A percentile compares a stretch with the other conserved stretches of the same genome.
These are phyloP conservation scores for Xanthoconium separans DNA, from an alignment of 1,284 basidiomycete genomes.

Conservation along the genomic window DNA sequence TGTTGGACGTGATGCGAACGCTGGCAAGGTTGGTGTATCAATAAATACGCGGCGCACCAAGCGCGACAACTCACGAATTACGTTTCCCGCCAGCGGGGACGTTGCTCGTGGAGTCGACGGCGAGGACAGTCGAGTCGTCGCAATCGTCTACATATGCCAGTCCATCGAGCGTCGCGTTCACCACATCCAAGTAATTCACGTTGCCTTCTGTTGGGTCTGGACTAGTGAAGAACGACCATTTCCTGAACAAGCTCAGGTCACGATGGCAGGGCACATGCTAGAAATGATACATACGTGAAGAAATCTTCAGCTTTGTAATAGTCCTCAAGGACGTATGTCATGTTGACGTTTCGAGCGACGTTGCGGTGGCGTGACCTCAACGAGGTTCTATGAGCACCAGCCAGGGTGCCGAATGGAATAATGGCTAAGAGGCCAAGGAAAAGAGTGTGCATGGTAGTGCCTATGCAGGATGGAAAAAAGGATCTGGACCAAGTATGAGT, in stretches of 20 bases:
- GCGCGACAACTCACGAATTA: constrained; percentile 52
- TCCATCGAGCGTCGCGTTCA: constrained; percentile 45
- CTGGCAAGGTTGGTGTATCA: constrained; percentile 34
- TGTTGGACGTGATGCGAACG: constrained; percentile 70
- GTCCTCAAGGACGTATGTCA: constrained; percentile 23
- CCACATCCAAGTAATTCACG: constrained; percentile 53
- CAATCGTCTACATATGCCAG: constrained; percentile 57
- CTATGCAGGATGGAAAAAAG: constrained; percentile 12
- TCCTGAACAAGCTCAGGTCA: constrained; percentile 33
- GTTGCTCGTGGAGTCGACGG: constrained; percentile 57
- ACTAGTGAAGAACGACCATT: constrained; percentile 62
- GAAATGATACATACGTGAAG: constrained; percentile 22
- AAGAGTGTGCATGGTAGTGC: constrained; percentile 28
- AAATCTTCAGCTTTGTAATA: constrained; percentile 33
- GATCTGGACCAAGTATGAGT: background rate
- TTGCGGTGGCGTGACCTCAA: constrained; percentile 26
- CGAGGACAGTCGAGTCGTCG: constrained; percentile 54
- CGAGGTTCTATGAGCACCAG: constrained; percentile 25
- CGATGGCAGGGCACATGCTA: background rate
- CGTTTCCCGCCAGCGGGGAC: constrained; percentile 55
- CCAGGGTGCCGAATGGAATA: constrained; percentile 30
- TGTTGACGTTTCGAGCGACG: constrained; percentile 20
- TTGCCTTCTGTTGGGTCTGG: constrained; percentile 66
- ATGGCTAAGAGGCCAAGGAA: constrained; percentile 21
- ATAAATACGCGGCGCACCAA: constrained; percentile 17